phyloP scores from a whole-genome alignment of 1,139 yeast species.

The Geotrichum bryndzae region DNA sequence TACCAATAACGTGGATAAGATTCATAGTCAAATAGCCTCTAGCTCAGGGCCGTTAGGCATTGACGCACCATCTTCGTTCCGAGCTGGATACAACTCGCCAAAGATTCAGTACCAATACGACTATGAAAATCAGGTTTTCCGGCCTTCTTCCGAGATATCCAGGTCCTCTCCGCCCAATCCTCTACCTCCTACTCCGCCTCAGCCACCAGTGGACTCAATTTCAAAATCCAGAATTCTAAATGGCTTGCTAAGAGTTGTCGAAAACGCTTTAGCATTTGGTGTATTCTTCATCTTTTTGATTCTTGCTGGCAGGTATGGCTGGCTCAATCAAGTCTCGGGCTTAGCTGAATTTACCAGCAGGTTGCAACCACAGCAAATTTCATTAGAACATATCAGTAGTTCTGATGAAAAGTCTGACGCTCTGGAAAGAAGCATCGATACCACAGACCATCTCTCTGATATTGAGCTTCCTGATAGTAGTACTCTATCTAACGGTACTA shows the following conservation, averaged over 20 bases:
- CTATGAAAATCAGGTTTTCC: conserved; percentile 3
- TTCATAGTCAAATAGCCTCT: neutral
- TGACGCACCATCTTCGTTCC: conserved; percentile 16
- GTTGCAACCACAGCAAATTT: conserved; percentile 1
- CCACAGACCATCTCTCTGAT: neutral
- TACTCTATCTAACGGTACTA: neutral
- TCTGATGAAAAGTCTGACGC: neutral
- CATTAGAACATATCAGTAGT: neutral
- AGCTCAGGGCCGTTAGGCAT: conserved; percentile 14
- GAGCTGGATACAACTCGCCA: conserved; percentile 4
- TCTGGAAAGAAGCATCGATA: neutral
- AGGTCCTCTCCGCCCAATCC: conserved; percentile 18
- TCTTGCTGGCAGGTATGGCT: conserved; percentile 38
- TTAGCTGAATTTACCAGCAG: conserved; percentile 6
- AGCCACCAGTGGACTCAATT: conserved; percentile 17
- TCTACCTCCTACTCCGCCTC: conserved; percentile 20
- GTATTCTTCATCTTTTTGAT: conserved; percentile 34
- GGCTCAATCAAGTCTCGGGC: conserved; percentile 37
- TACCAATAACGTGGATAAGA: neutral
- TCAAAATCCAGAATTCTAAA: conserved; percentile 24
- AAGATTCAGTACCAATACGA: conserved; percentile 5
- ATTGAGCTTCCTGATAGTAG: neutral
- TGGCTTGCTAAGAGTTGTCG: conserved; percentile 37
- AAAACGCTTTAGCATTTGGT: conserved; percentile 45
- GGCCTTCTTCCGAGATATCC: conserved; percentile 14